Conservation (phyloP, 306 rosid species). For the Gastrolobium villosum region DNA sequence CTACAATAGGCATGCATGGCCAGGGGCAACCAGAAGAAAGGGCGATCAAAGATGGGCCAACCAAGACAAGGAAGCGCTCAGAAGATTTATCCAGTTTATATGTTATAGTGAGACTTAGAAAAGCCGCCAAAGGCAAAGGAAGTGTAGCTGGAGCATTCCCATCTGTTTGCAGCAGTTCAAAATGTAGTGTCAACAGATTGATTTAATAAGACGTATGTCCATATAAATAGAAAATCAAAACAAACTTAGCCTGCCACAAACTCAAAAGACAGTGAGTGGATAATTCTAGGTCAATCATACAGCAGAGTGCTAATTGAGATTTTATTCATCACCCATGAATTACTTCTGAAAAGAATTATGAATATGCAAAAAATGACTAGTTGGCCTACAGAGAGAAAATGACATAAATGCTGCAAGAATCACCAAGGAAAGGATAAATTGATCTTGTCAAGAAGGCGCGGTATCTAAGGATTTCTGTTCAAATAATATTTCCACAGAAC, state of each 20-base stretch:
- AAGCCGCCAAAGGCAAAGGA: constrained; percentile 97
- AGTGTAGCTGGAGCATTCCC: constrained; percentile 90
- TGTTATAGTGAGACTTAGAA: constrained; percentile 94
- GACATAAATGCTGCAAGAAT: constrained; percentile 31
- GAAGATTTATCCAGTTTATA: constrained; percentile 83
- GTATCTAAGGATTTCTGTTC: constrained; percentile 5
- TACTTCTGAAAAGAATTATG: constrained; percentile 17
- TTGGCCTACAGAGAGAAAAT: constrained; percentile 15
- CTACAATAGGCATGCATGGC: constrained; percentile 99
- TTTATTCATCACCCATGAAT: constrained; percentile 26
- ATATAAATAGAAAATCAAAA: constrained; percentile 17
- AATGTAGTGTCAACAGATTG: constrained; percentile 50
- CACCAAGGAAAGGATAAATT: constrained; percentile 23
- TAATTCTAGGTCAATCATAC: constrained; percentile 41
- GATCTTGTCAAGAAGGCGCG: constrained; percentile 19
- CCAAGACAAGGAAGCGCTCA: constrained; percentile 83
- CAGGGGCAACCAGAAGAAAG: constrained; percentile 96
- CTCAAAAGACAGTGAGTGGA: constrained; percentile 11
- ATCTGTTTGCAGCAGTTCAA: constrained; percentile 60
- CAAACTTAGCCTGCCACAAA: constrained; percentile 9
- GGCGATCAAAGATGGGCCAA: constrained; percentile 80
- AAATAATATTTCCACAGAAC: constrained; percentile 18
- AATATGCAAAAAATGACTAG: constrained; percentile 35
- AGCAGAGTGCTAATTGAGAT: constrained; percentile 22
- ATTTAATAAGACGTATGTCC: constrained; percentile 36